Evolutionary conservation across 768 basidiomycete species (phyloP).

Genomic region (Thelephora ganbajun): DNA sequence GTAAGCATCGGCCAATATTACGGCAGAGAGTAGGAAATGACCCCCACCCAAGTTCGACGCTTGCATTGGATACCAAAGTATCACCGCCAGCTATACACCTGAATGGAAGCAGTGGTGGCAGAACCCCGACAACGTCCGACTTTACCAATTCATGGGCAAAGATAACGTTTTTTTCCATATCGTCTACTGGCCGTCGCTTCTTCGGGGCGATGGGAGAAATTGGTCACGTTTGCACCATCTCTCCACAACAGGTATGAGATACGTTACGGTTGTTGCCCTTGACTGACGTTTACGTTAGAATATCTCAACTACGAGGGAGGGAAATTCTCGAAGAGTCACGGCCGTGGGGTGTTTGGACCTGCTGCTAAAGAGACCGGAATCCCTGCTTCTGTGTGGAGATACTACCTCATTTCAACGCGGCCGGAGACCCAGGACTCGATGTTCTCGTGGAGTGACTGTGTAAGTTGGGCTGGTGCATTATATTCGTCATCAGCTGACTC

Average conservation of each 20-base stretch:
- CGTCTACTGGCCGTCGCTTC: constrained; percentile 83
- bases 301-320: constrained; percentile 97
- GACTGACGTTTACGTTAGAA: constrained; percentile 31
- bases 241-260: constrained; percentile 73
- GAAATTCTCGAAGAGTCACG: constrained; percentile 96
- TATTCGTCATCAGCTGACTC: background rate
- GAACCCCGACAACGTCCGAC: constrained; percentile 72
- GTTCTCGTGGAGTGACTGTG: constrained; percentile 95
- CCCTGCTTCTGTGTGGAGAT: constrained; percentile 91
- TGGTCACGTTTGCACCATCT: constrained; percentile 95
- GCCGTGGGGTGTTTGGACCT: constrained; percentile 94
- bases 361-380: constrained; percentile 89
- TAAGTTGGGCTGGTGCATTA: constrained; percentile 22
- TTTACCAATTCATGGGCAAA: constrained; percentile 99
- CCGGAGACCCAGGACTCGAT: constrained; percentile 91
- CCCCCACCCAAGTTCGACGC: constrained; percentile 67
- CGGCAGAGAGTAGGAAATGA: background rate
- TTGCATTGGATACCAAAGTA: constrained; percentile 92
- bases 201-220: constrained; percentile 75
- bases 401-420: constrained; percentile 83
- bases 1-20: constrained; percentile 30
- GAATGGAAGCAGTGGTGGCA: constrained; percentile 99
- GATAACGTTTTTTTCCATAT: constrained; percentile 99
- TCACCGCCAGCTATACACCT: constrained; percentile 87
- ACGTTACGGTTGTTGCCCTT: background rate